These are phyloP conservation scores for Gracilaria gracilis DNA, from an alignment of 23 red algal species.

Conservation along the genomic window DNA sequence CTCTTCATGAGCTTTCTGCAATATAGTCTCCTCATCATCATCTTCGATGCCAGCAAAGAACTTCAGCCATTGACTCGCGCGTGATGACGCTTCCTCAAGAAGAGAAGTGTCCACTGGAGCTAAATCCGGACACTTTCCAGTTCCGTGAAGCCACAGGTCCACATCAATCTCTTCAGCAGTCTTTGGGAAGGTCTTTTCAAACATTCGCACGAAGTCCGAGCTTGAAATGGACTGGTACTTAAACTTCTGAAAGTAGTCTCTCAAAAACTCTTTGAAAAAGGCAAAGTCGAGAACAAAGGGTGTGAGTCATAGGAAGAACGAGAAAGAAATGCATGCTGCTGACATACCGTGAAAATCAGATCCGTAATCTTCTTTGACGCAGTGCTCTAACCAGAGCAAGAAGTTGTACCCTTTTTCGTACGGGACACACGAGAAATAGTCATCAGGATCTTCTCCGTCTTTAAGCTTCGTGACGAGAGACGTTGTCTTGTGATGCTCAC, in stretches of 20 bases:
- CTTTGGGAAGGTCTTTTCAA: slow-evolving; percentile 47
- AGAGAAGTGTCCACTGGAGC: slow-evolving; percentile 67
- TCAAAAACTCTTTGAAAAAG: slow-evolving; percentile 47
- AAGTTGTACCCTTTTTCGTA: slow-evolving; percentile 86
- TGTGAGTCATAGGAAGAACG: neutral
- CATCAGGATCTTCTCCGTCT: slow-evolving; percentile 74
- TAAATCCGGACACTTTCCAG: slow-evolving; percentile 64
- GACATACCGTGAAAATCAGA: slow-evolving; percentile 52
- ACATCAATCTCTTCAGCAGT: slow-evolving; percentile 51
- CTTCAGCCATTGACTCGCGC: slow-evolving; percentile 40
- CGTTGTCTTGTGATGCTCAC: slow-evolving; percentile 63
- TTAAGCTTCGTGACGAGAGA: slow-evolving; percentile 65
- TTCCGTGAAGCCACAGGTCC: slow-evolving; percentile 62
- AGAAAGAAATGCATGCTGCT: neutral
- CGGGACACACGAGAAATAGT: slow-evolving; percentile 62
- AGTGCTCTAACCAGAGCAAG: slow-evolving; percentile 58
- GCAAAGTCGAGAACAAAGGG: neutral
- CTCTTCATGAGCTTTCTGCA: neutral
- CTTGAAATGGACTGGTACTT: slow-evolving; percentile 62
- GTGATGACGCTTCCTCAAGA: slow-evolving; percentile 35
- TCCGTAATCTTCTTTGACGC: slow-evolving; percentile 40
- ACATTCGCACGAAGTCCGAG: slow-evolving; percentile 41
- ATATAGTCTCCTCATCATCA: slow-evolving; percentile 29
- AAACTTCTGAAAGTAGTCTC: slow-evolving; percentile 58
- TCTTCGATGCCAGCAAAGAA: slow-evolving; percentile 16